Percentiles rank a stretch among this genome's conserved stretches.
Conservation (phyloP, 768 basidiomycete genomes). For the Pleurotus citrinopileatus region DNA sequence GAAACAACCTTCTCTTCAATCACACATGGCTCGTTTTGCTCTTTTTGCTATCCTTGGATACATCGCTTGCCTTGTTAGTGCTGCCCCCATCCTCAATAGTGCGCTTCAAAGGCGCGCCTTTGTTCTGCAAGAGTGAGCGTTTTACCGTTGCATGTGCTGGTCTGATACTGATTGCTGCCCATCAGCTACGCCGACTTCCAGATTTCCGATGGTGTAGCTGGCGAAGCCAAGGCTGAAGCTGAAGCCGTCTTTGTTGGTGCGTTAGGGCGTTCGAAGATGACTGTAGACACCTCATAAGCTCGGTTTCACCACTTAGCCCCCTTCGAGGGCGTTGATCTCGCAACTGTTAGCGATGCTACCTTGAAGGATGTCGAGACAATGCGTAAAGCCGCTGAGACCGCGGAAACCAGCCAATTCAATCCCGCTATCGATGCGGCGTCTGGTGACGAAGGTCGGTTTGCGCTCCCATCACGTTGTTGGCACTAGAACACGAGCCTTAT, state of each 20-base stretch:
- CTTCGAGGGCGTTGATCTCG: constrained; percentile 29
- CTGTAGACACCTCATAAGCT: constrained; percentile 5
- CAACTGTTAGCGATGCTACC: constrained; percentile 26
- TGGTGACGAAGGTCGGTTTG: constrained; percentile 20
- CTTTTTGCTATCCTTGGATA: constrained; percentile 17
- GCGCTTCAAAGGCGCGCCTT: constrained; percentile 14
- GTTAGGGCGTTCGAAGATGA: constrained; percentile 3
- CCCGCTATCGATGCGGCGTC: constrained; percentile 31
- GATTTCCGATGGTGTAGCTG: constrained; percentile 34
- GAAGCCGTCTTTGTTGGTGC: constrained; percentile 35
- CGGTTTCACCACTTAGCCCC: constrained; percentile 21
- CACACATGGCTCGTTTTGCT: constrained; percentile 18
- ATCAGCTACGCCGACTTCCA: constrained; percentile 37
- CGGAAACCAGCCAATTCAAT: constrained; percentile 35
- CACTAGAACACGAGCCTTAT: neutral
- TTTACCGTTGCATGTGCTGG: neutral
- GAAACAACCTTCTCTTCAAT: constrained; percentile 6
- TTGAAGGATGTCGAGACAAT: constrained; percentile 22
- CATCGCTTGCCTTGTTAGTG: constrained; percentile 15
- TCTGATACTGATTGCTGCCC: neutral
- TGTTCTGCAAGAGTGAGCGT: constrained; percentile 17
- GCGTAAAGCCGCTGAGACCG: constrained; percentile 34
- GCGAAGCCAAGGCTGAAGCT: constrained; percentile 31
- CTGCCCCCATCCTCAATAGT: constrained; percentile 18
- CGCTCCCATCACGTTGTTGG: neutral